A percentile compares a stretch with the other conserved stretches of the same genome.
These are phyloP conservation scores for Alternaria postmessia DNA, from an alignment of 2,329 filamentous ascomycete genomes.

Conservation along the genomic window DNA sequence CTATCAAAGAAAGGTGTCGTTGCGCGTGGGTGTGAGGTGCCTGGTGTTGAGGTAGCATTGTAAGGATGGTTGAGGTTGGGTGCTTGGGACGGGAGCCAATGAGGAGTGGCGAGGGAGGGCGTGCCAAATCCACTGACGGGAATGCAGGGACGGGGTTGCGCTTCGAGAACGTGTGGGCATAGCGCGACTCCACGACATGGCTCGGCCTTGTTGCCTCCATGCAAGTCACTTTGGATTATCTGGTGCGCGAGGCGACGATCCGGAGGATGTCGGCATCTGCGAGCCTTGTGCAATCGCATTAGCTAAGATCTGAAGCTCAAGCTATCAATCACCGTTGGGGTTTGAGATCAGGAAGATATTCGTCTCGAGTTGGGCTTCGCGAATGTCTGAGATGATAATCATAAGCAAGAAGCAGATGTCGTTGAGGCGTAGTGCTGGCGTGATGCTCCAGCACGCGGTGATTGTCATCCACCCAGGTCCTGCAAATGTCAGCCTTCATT, in stretches of 20 bases:
- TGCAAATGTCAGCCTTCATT: neutral
- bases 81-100: conserved; percentile 38
- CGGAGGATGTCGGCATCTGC: conserved; percentile 26
- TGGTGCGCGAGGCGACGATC: conserved; percentile 8
- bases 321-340: neutral
- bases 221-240: conserved; percentile 7
- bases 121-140: conserved; percentile 35
- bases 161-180: conserved; percentile 12
- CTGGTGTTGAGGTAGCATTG: conserved; percentile 46
- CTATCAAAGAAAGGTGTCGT: conserved; percentile 40
- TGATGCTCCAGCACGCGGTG: neutral
- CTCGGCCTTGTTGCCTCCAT: conserved; percentile 12
- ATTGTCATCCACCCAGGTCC: neutral
- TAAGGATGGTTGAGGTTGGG: conserved; percentile 28
- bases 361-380: neutral
- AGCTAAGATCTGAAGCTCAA: neutral
- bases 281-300: neutral
- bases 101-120: conserved; percentile 26
- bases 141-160: conserved; percentile 35
- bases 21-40: conserved; percentile 41
- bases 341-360: neutral
- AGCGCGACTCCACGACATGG: neutral
- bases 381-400: neutral
- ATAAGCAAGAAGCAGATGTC: neutral
- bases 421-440: neutral